phyloP scores from a whole-genome alignment of 192 early-diverging fungal species.

The Geranomyces variabilis region DNA sequence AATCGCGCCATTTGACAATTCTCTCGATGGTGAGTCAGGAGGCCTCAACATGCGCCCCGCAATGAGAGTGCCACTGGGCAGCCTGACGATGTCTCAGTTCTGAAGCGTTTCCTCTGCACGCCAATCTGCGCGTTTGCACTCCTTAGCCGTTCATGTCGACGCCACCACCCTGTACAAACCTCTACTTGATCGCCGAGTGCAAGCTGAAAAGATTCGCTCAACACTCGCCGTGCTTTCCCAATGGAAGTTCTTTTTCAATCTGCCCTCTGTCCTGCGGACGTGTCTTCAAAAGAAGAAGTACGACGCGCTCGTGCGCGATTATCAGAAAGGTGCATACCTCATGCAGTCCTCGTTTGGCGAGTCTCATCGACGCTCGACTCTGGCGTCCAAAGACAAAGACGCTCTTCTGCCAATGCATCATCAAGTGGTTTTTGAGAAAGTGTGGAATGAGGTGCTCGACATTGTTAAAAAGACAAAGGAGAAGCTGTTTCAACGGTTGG shows the following conservation, averaged over 20 bases:
- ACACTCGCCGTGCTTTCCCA: slow-evolving; percentile 90
- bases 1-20: slow-evolving; percentile 67
- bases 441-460: slow-evolving; percentile 90
- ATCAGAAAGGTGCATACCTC: slow-evolving; percentile 90
- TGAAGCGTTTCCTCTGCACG: background rate
- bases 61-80: too few relatives aligned
- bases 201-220: slow-evolving; percentile 87
- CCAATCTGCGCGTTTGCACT: slow-evolving; percentile 12
- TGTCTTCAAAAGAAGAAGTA: slow-evolving; percentile 82
- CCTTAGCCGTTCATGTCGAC: slow-evolving; percentile 59
- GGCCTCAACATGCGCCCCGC: background rate
- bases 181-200: slow-evolving; percentile 78
- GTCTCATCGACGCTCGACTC: background rate
- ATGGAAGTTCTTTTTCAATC: slow-evolving; percentile 96
- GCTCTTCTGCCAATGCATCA: slow-evolving; percentile 49
- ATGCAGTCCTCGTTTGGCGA: slow-evolving; percentile 60
- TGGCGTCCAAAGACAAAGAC: slow-evolving; percentile 24
- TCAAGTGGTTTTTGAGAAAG: slow-evolving; percentile 86
- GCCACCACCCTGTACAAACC: slow-evolving; percentile 87
- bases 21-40: slow-evolving; percentile 65
- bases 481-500: slow-evolving; percentile 76
- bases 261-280: slow-evolving; percentile 86
- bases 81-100: background rate
- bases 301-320: slow-evolving; percentile 90
- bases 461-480: slow-evolving; percentile 74